A percentile compares a stretch with the other conserved stretches of the same genome.
Conservation (phyloP, 495 filamentous ascomycete genomes). For the Lepidopterella palustris region DNA sequence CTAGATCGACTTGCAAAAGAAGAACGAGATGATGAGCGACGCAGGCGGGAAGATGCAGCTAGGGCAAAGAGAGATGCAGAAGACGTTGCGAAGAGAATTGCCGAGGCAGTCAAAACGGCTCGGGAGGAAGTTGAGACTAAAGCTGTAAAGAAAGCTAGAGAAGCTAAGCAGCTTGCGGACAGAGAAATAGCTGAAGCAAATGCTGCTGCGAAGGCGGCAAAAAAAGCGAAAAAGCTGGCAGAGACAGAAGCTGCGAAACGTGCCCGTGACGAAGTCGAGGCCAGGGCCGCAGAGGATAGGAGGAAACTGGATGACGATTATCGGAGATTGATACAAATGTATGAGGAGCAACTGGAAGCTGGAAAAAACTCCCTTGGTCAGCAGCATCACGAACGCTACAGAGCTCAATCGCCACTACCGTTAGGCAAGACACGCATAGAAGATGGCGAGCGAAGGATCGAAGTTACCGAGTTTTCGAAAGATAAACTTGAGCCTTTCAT, state of each 20-base stretch:
- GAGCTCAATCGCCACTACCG: background rate
- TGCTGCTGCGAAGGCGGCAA: conserved; percentile 6
- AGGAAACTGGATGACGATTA: conserved; percentile 6
- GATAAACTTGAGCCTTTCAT: background rate
- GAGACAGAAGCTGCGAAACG: background rate
- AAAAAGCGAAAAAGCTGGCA: background rate
- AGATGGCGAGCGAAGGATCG: background rate
- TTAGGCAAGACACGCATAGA: background rate
- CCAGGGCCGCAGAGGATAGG: conserved; percentile 5
- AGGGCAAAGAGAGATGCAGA: background rate
- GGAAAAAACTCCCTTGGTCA: background rate
- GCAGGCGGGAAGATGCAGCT: background rate
- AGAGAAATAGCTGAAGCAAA: conserved; percentile 5
- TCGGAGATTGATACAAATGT: background rate
- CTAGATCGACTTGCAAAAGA: background rate
- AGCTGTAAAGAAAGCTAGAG: conserved; percentile 4
- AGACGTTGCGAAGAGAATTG: background rate
- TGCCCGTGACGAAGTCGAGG: background rate
- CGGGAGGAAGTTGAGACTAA: background rate
- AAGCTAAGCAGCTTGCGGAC: background rate
- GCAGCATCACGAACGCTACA: background rate
- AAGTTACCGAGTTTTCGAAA: background rate
- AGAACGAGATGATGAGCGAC: background rate
- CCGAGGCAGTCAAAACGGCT: background rate
- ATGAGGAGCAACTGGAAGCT: background rate